These are phyloP conservation scores for Malus hybrid DNA, from an alignment of 331 rosid genomes.

Conservation along the genomic window DNA sequence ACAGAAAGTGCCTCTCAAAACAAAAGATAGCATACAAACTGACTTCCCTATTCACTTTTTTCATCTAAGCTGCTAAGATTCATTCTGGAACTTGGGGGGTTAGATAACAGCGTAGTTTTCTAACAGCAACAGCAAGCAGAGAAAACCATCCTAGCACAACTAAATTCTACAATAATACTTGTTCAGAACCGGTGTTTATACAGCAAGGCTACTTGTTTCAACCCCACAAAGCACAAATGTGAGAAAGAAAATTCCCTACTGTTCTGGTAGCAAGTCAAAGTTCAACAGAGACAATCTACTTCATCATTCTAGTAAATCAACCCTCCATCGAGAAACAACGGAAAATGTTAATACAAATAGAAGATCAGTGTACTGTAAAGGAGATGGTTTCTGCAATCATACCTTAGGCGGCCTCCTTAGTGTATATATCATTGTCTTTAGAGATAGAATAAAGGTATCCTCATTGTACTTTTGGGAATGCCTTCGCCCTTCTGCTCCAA, in stretches of 20 bases:
- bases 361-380: background rate
- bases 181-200: background rate
- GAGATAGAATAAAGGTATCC: conserved; percentile 40
- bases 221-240: background rate
- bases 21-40: background rate
- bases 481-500: conserved; percentile 37
- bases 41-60: background rate
- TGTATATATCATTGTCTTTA: conserved; percentile 72
- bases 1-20: background rate
- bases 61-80: background rate
- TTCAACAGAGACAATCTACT: background rate
- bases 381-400: conserved; percentile 1
- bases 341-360: background rate
- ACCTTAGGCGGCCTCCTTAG: conserved; percentile 74
- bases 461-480: conserved; percentile 61
- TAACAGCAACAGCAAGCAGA: background rate
- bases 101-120: background rate
- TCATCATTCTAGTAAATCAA: background rate
- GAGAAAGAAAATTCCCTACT: background rate
- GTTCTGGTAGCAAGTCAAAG: background rate
- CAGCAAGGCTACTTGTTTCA: background rate
- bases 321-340: background rate
- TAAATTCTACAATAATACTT: background rate
- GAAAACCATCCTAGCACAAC: background rate
- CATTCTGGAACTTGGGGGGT: background rate